Evolutionary conservation across 2,329 filamentous ascomycete species (phyloP), one percentile per base, ranked within the genome.

Genomic region (Stemphylium beticola): DNA sequence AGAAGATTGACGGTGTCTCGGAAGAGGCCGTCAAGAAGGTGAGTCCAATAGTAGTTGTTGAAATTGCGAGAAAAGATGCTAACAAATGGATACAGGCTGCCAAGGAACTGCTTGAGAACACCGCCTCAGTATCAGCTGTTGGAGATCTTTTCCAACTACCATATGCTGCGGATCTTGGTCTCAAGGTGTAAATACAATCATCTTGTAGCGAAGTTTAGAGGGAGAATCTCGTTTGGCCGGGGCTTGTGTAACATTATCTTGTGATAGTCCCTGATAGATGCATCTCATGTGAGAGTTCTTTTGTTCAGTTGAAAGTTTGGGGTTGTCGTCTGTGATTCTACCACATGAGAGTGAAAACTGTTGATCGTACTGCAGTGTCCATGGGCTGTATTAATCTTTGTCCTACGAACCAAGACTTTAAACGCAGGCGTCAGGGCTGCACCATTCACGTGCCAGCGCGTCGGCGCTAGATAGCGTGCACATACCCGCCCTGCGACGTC

Each of bases 71-170:
- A 22, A 31, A 8, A 22, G 4, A 17, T 26, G 24, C 3, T 40
- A 18, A 29, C 32, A 15, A 18, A 26, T 33, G 17, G 26, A n/a
- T 45, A 44, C 73, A 98, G 93, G 87, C 89, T 73, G 93, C 93
- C 73, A 96, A 96, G 84, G 82, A 88, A 74, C 84, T 97, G 67
- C 82, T 98, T 63, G 89, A 93, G 65, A 87, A 87, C 78, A 98
- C 93, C 85, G 93, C 93, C 46, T 89, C 91, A 49, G 90, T 97
- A 61, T 89, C 92, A 60, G 84, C 91, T 55, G 92, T 98, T 60
- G 95, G 95, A 77, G 95, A 99, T 76, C 85, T 99, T 69, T 89
- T 91, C 78, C 85, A 89, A 71, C 87, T 99, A 74, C 95, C 95
- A 53, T 99, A 89, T 75, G 95, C 92, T 65, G 91, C 93, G 80